These are phyloP conservation scores for Trichoderma aggressivum DNA, from an alignment of 2,329 filamentous ascomycete genomes.

Conservation along the genomic window DNA sequence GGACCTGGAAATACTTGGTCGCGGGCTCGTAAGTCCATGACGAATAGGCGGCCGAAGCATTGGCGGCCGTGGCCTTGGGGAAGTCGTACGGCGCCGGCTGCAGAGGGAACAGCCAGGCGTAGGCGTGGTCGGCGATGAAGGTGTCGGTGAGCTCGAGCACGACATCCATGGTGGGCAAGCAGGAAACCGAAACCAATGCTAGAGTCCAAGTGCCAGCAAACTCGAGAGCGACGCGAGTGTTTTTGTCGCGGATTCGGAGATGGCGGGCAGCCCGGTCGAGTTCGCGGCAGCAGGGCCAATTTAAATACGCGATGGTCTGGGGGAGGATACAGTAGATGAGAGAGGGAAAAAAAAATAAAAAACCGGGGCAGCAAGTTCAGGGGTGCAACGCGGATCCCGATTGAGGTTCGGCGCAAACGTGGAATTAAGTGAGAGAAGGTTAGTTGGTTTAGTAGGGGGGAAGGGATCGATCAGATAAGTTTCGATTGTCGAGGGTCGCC, in stretches of 20 bases:
- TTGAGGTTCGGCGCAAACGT: neutral
- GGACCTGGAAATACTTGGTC: conserved; percentile 63
- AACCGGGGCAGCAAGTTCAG: conserved; percentile 1
- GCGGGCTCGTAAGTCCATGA: conserved; percentile 70
- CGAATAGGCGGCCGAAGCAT: conserved; percentile 56
- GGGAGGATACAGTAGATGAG: neutral
- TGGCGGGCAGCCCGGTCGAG: neutral
- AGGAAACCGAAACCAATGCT: neutral
- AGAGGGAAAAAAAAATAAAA: conserved; percentile 11
- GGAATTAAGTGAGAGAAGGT: neutral
- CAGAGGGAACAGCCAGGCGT: conserved; percentile 67
- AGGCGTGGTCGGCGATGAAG: conserved; percentile 75
- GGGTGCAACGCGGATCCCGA: conserved; percentile 7
- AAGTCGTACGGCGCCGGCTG: conserved; percentile 52
- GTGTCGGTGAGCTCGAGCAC: conserved; percentile 83
- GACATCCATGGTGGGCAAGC: conserved; percentile 71
- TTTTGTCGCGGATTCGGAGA: conserved; percentile 2
- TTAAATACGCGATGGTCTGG: conserved; percentile 9
- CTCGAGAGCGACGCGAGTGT: neutral
- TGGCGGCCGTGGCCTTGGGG: conserved; percentile 46
- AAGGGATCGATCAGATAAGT: conserved; percentile 7
- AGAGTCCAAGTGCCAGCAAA: neutral
- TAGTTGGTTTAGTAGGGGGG: neutral
- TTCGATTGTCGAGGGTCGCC: neutral
- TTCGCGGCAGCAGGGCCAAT: conserved; percentile 14